Conservation (phyloP, 2,329 filamentous ascomycete species). For the Aspergillus unguis region DNA sequence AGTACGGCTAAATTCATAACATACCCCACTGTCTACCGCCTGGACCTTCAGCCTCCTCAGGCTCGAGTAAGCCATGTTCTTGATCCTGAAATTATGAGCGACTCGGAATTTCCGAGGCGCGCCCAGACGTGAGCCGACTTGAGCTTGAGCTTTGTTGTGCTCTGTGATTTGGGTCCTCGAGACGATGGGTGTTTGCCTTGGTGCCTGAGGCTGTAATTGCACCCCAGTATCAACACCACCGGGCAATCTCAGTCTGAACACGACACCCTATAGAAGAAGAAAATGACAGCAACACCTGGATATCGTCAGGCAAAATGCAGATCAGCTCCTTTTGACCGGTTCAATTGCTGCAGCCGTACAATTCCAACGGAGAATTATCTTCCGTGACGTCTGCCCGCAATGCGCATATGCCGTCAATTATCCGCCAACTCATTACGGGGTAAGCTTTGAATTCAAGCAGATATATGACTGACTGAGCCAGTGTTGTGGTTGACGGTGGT, state of each 20-base stretch:
- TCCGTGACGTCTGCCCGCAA: constrained; percentile 8
- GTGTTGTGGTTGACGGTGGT: neutral
- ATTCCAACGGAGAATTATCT: constrained; percentile 19
- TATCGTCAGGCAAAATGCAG: neutral
- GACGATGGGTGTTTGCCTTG: neutral
- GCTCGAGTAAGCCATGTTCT: neutral
- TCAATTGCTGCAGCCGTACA: constrained; percentile 7
- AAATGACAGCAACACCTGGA: neutral
- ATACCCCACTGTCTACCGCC: no score
- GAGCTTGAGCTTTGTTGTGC: neutral
- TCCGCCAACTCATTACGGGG: constrained; percentile 3
- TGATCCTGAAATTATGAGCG: neutral
- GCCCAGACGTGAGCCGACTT: neutral
- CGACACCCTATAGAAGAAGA: neutral
- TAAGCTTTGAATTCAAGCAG: no score
- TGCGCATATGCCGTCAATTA: constrained; percentile 8
- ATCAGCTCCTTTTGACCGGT: neutral
- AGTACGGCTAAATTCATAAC: neutral
- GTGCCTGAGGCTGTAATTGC: neutral
- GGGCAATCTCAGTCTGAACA: neutral
- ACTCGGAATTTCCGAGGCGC: neutral
- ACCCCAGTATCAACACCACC: neutral
- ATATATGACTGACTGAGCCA: no score
- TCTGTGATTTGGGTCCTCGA: neutral
- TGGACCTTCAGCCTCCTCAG: neutral